Evolutionary conservation across 805 yeast genomes (phyloP), one percentile per base, ranked within the genome.

Genomic region (Teunomyces panamensis): DNA sequence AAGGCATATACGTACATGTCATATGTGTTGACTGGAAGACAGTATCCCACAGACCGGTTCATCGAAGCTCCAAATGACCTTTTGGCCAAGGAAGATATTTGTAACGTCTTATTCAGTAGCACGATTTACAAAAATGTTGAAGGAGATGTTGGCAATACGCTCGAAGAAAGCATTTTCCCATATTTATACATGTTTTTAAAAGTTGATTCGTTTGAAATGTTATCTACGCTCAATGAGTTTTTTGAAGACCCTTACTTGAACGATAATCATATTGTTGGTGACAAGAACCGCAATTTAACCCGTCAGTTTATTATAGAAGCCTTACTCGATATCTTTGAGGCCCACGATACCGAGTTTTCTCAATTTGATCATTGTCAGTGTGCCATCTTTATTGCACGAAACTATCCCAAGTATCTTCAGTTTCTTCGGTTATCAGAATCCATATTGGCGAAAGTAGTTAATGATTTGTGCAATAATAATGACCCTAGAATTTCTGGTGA

Each of bases 321-420:
- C 3, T 64, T 92, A 16, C 60, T 88, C 11, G 87, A 86, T 44
- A 65, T 84, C 2, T 75, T 78, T 54, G 72, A 73, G 2, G 70
- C 65, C 4, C 63, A 70, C 45, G 51, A 54, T 4, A 43, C 26
- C 2, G 48, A 43, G 4, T 67, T 71, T 44, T 29, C 49, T 4
- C 56, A 56, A 4, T 43, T 27, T 4, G 72, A 67, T 30, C 49
- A 55, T 10, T 63, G 72, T 37, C 58, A 65, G 5, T 62, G 88
- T 43, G 75, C 88, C 2, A 78, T 89, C 3, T 94, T 92, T 58
- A 64, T 92, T 30, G 87, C 92, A 0, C 67, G 92, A 49, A 91
- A 87, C 59, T 81, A 84, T 51, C 85, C 97, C 2, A 94, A 92
- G 60, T 92, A 87, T 62, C 74, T 80, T 9, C 99, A 92, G 64